These are phyloP conservation scores for Paraconiothyrium sp. DNA, from an alignment of 2,329 filamentous ascomycete species.

Conservation along the genomic window DNA sequence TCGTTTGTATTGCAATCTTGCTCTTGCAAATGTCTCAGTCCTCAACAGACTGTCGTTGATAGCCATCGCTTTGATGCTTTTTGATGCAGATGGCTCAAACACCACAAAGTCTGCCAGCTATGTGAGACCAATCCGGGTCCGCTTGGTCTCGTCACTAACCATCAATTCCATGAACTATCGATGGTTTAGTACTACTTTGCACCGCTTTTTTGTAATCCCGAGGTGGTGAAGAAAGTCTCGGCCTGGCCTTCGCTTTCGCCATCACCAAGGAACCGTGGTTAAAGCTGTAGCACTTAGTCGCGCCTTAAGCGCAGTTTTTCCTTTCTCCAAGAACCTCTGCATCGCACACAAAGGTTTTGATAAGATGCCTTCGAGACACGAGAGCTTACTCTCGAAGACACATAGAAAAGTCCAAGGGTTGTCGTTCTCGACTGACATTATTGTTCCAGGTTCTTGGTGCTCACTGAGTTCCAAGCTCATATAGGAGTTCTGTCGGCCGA, in stretches of 20 bases:
- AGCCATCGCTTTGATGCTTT: no score
- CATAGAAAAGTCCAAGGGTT: neutral
- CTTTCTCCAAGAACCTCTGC: neutral
- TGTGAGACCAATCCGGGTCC: no score
- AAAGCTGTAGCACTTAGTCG: neutral
- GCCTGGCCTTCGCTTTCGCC: neutral
- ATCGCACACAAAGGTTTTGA: neutral
- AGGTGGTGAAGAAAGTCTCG: neutral
- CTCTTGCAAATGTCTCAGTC: neutral
- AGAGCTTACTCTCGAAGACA: constrained; percentile 4
- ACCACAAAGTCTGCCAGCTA: no score
- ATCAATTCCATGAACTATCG: neutral
- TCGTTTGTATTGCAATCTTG: neutral
- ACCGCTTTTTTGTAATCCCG: neutral
- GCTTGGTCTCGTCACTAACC: neutral
- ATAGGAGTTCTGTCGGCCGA: no score
- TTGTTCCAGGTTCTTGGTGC: no score
- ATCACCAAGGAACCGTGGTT: neutral
- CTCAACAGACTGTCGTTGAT: no score
- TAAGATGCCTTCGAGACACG: constrained; percentile 2
- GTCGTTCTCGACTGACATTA: no score
- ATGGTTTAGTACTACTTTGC: neutral
- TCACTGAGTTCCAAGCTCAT: no score
- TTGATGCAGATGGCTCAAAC: no score
- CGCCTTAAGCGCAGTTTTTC: neutral